Conservation (phyloP, 2,329 filamentous ascomycete species). For the Aspergillus proliferans region DNA sequence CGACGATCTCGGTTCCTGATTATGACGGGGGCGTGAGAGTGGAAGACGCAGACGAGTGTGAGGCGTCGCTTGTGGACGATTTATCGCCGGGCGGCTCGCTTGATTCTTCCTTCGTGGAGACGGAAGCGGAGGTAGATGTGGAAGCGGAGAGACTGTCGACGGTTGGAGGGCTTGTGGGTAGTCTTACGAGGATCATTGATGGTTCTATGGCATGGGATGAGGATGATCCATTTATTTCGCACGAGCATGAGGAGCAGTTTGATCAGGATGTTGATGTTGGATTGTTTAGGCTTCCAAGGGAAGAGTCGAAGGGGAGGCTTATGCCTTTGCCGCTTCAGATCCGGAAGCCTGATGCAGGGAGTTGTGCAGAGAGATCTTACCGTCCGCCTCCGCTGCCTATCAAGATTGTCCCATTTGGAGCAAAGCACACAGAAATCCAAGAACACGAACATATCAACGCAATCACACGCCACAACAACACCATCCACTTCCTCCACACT, state of each 20-base stretch:
- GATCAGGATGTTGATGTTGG: background rate
- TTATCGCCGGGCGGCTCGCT: constrained; percentile 26
- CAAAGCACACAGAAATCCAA: background rate
- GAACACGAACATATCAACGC: constrained; percentile 4
- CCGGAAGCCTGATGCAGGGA: constrained; percentile 11
- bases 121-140: too few species aligned
- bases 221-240: constrained; percentile 22
- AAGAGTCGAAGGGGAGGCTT: constrained; percentile 8
- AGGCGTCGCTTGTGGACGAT: constrained; percentile 2
- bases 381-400: constrained; percentile 17
- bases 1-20: constrained; percentile 4
- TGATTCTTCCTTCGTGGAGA: background rate
- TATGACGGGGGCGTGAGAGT: background rate
- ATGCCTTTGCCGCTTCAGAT: constrained; percentile 23
- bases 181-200: constrained; percentile 24
- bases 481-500: constrained; percentile 17
- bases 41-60: background rate
- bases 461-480: constrained; percentile 18
- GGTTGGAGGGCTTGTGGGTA: constrained; percentile 13
- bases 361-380: constrained; percentile 2
- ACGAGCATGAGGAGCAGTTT: background rate
- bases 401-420: constrained; percentile 12
- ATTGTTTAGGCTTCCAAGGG: background rate
- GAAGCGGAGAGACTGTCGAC: constrained; percentile 7
- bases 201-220: constrained; percentile 10